A percentile compares a stretch with the other conserved stretches of the same genome.
phyloP scores from a whole-genome alignment of 139 green algal species.

The Eudorina sp. region DNA sequence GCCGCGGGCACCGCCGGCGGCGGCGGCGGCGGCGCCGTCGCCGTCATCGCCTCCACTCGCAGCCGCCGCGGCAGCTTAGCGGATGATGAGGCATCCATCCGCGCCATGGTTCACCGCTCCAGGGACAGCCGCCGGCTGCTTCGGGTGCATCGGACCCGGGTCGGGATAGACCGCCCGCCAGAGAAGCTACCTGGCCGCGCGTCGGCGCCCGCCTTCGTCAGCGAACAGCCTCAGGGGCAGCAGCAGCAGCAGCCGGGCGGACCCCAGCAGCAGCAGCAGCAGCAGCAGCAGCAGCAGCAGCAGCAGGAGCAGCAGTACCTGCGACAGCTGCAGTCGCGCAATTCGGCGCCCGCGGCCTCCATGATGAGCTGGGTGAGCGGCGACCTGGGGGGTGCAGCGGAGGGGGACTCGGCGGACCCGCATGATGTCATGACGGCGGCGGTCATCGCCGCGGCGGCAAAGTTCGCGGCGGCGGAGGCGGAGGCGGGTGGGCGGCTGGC shows the following conservation, averaged over 20 bases:
- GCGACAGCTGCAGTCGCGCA: background rate
- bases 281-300: background rate
- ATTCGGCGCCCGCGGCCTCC: background rate
- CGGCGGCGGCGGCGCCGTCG: background rate
- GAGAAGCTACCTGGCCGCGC: background rate
- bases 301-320: background rate
- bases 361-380: background rate
- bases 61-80: background rate
- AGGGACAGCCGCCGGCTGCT: slow-evolving; percentile 1
- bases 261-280: too few relatives aligned
- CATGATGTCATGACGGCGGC: background rate
- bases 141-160: background rate
- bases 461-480: background rate
- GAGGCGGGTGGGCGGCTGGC: too few relatives aligned
- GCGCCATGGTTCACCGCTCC: background rate
- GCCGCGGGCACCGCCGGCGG: background rate
- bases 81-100: background rate
- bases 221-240: background rate
- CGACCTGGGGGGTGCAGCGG: background rate
- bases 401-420: background rate
- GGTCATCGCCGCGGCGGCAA: background rate
- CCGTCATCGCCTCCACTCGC: too few relatives aligned
- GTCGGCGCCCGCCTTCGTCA: background rate
- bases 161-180: background rate
- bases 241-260: background rate